phyloP scores from a whole-genome alignment of 2,329 filamentous ascomycete species.

The Podosphaera fusca region DNA sequence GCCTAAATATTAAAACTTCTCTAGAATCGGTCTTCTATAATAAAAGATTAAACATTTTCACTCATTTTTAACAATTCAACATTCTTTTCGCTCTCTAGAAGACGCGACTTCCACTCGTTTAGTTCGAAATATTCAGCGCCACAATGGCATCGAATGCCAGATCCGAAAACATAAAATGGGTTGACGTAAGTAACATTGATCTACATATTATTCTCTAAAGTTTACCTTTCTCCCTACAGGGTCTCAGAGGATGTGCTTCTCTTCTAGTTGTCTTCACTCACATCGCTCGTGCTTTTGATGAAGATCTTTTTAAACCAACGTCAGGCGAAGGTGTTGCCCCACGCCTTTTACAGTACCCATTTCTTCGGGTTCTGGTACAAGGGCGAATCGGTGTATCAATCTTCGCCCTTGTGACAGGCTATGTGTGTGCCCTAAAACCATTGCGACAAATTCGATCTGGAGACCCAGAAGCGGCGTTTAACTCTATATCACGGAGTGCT shows the following conservation, averaged over 20 bases:
- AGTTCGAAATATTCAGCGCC: not conserved
- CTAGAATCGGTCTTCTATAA: not conserved
- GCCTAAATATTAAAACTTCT: not conserved
- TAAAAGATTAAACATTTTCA: not conserved
- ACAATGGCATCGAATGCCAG: slow-evolving; percentile 5
- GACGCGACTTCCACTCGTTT: not conserved
- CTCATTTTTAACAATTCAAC: not conserved
- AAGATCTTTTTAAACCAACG: slow-evolving; percentile 25
- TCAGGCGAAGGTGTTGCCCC: slow-evolving; percentile 22
- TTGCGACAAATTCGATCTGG: slow-evolving; percentile 30
- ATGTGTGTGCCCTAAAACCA: slow-evolving; percentile 38
- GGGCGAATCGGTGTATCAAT: slow-evolving; percentile 42
- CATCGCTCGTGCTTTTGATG: slow-evolving; percentile 27
- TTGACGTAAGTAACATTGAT: slow-evolving; percentile 25
- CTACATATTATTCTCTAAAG: not conserved
- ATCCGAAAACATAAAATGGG: slow-evolving; percentile 31
- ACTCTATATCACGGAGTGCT: slow-evolving; percentile 30
- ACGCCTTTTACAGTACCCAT: slow-evolving; percentile 31
- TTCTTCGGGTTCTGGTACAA: slow-evolving; percentile 33
- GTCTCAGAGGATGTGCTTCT: slow-evolving; percentile 31
- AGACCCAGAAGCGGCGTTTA: slow-evolving; percentile 28
- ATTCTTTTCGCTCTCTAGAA: not conserved
- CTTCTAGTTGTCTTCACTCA: slow-evolving; percentile 31
- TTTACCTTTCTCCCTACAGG: slow-evolving; percentile 18
- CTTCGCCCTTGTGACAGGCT: slow-evolving; percentile 41